phyloP scores from a whole-genome alignment of 1,139 yeast species.

The Hyphopichia burtonii region DNA sequence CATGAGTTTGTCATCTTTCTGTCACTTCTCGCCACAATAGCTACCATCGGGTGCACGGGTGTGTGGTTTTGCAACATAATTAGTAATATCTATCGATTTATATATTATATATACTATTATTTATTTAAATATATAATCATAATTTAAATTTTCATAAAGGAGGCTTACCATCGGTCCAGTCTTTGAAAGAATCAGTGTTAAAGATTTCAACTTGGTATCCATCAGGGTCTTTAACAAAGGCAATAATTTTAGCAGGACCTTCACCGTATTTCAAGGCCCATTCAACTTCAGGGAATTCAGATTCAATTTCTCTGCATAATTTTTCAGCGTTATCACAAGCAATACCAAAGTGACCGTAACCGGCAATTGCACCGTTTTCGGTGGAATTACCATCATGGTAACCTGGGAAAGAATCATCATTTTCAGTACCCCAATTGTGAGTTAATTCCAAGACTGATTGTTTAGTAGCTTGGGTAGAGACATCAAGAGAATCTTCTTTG shows the following conservation, averaged over 20 bases:
- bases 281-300: conserved; percentile 29
- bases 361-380: conserved; percentile 60
- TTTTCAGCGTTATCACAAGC: conserved; percentile 64
- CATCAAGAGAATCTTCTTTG: conserved; percentile 32
- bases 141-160: not conserved
- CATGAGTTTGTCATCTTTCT: no score
- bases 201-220: conserved; percentile 81
- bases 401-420: conserved; percentile 61
- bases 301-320: conserved; percentile 53
- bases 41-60: no score
- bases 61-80: no score
- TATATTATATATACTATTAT: not conserved
- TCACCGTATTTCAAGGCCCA: conserved; percentile 55
- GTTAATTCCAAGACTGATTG: conserved; percentile 85
- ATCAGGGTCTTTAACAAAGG: conserved; percentile 88
- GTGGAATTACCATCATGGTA: conserved; percentile 81
- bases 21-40: no score
- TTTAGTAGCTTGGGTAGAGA: conserved; percentile 33
- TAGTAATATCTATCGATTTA: no score
- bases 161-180: conserved; percentile 2
- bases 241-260: conserved; percentile 47
- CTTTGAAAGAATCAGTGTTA: conserved; percentile 18
- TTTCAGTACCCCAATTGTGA: conserved; percentile 93
- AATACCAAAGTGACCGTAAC: conserved; percentile 84
- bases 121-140: not conserved